phyloP scores from a whole-genome alignment of 192 early-diverging fungal genomes.

The Jimgerdemannia lactiflua region DNA sequence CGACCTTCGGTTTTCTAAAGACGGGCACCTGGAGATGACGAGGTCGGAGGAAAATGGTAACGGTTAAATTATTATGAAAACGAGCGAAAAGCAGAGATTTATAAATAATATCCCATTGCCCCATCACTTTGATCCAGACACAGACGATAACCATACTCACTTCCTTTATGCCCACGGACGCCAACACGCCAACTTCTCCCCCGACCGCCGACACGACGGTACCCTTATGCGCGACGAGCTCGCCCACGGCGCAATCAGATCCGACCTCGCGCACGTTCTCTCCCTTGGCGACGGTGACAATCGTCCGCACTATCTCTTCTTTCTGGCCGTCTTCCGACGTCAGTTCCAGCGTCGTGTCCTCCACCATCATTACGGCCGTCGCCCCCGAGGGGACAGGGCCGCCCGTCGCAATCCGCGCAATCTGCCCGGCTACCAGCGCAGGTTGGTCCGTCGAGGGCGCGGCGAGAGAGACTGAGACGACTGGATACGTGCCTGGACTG shows the following conservation, averaged over 20 bases:
- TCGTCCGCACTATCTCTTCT: slow-evolving; percentile 54
- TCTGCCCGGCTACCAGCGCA: slow-evolving; percentile 52
- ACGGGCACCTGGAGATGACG: slow-evolving; percentile 41
- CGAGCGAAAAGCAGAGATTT: slow-evolving; percentile 5
- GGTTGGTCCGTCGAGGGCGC: slow-evolving; percentile 22
- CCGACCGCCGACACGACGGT: slow-evolving; percentile 63
- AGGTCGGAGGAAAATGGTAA: not conserved
- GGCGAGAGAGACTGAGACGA: slow-evolving; percentile 59
- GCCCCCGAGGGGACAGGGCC: slow-evolving; percentile 82
- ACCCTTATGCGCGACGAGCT: slow-evolving; percentile 56
- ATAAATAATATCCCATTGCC: not conserved
- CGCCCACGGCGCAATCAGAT: slow-evolving; percentile 63
- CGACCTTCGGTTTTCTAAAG: slow-evolving; percentile 63
- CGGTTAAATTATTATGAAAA: not conserved
- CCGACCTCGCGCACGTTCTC: slow-evolving; percentile 85
- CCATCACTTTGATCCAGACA: not conserved
- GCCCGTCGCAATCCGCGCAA: slow-evolving; percentile 85
- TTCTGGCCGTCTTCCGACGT: slow-evolving; percentile 49
- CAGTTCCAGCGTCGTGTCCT: slow-evolving; percentile 77
- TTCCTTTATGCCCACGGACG: slow-evolving; percentile 66
- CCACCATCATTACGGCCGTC: slow-evolving; percentile 95
- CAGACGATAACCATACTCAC: slow-evolving; percentile 26
- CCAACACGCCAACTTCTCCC: slow-evolving; percentile 83
- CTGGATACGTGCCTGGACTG: slow-evolving; percentile 77
- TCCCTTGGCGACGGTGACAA: slow-evolving; percentile 34